Evolutionary conservation across 1,284 basidiomycete species (phyloP).

Genomic region (Trametes polyzona): DNA sequence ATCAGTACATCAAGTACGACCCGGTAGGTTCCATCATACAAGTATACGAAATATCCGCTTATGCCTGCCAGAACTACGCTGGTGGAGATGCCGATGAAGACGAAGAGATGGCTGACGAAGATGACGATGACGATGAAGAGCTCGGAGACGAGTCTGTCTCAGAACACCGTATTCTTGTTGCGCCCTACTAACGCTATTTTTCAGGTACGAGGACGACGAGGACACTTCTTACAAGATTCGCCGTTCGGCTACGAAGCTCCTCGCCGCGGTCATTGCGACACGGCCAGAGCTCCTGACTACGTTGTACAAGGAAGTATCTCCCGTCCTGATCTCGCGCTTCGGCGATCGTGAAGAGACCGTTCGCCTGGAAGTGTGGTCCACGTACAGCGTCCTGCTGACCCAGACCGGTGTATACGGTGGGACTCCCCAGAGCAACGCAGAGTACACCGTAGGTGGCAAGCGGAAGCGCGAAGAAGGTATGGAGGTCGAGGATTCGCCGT

Average conservation of each 20-base stretch:
- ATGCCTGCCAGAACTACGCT: conserved; percentile 78
- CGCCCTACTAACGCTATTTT: background rate
- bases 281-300: conserved; percentile 83
- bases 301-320: conserved; percentile 85
- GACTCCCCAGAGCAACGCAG: conserved; percentile 55
- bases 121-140: conserved; percentile 81
- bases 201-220: conserved; percentile 95
- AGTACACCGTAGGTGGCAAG: conserved; percentile 61
- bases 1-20: conserved; percentile 89
- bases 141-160: conserved; percentile 72
- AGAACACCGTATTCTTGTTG: background rate
- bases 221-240: conserved; percentile 99
- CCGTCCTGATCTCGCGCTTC: conserved; percentile 88
- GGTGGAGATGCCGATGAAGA: conserved; percentile 78
- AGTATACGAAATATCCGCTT: background rate
- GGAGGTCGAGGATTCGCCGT: conserved; percentile 81
- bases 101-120: conserved; percentile 79
- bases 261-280: conserved; percentile 85
- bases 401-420: conserved; percentile 84
- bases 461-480: conserved; percentile 80
- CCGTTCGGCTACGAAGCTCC: conserved; percentile 88
- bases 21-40: conserved; percentile 61
- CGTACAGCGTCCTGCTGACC: conserved; percentile 80
- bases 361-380: conserved; percentile 90
- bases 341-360: conserved; percentile 96